Conservation (phyloP, 2,329 filamentous ascomycete genomes). For the Cladosporium colombiae region DNA sequence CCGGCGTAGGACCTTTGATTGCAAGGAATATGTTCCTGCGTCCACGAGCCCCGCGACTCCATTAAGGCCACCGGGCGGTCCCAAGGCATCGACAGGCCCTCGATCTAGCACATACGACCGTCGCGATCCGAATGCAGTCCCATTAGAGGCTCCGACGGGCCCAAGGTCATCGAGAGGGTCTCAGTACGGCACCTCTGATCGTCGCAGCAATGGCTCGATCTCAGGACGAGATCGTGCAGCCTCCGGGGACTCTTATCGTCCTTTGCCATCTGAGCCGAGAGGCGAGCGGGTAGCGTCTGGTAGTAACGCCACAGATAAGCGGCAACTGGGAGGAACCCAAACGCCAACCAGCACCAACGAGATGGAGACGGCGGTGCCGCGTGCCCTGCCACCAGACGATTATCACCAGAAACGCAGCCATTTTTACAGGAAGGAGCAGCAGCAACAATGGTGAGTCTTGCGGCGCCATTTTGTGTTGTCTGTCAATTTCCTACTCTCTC, state of each 20-base stretch:
- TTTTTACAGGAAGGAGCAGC: not conserved
- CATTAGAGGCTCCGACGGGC: not conserved
- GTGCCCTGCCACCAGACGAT: not conserved
- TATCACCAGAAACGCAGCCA: not conserved
- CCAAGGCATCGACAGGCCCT: not conserved
- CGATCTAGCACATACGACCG: not conserved
- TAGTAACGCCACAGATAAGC: not conserved
- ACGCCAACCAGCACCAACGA: slow-evolving; percentile 2
- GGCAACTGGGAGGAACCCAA: not conserved
- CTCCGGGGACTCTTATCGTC: not conserved
- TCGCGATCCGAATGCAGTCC: not conserved
- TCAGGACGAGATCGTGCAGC: not conserved
- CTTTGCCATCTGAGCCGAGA: not conserved
- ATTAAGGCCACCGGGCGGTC: not conserved
- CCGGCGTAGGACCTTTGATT: not conserved
- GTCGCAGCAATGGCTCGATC: not conserved
- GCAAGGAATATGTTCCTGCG: not conserved
- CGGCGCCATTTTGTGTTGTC: not conserved
- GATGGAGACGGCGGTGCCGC: slow-evolving; percentile 8
- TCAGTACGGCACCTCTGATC: not conserved
- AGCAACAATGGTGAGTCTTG: slow-evolving; percentile 11
- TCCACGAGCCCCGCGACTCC: not conserved
- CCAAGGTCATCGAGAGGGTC: not conserved
- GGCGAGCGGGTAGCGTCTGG: not conserved
- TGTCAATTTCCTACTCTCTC: not conserved